These are phyloP conservation scores for Rhododendron ovatum DNA, from an alignment of 148 eudicot species.

Conservation along the genomic window DNA sequence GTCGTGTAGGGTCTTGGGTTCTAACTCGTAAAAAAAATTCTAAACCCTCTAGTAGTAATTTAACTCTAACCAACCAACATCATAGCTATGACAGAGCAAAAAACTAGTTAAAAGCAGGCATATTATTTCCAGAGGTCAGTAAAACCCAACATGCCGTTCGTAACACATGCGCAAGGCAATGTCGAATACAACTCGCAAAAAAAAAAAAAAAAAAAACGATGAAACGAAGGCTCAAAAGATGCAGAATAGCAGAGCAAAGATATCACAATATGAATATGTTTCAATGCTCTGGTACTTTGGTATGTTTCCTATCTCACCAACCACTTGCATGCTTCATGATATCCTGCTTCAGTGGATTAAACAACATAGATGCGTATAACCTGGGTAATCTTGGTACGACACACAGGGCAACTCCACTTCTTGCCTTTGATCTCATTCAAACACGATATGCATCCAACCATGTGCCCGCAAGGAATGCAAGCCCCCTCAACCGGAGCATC, in stretches of 20 bases:
- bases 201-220: no score
- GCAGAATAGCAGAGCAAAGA: background rate
- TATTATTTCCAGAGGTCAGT: background rate
- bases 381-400: slow-evolving; percentile 76
- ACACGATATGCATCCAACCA: no score
- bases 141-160: background rate
- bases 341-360: slow-evolving; percentile 22
- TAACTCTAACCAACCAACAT: no score
- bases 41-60: no score
- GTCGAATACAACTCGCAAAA: background rate
- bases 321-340: background rate
- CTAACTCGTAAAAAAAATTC: no score
- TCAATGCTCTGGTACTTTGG: background rate
- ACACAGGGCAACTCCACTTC: slow-evolving; percentile 66
- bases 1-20: no score
- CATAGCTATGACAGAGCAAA: no score
- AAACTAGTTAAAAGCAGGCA: no score
- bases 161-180: background rate
- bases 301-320: background rate
- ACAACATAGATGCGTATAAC: slow-evolving; percentile 74
- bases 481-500: no score
- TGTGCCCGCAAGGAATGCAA: no score
- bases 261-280: background rate
- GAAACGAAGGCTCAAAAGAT: background rate
- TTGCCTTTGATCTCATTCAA: no score